Conservation (phyloP, 352 stramenopile species). For the Saprolegnia parasitica region DNA sequence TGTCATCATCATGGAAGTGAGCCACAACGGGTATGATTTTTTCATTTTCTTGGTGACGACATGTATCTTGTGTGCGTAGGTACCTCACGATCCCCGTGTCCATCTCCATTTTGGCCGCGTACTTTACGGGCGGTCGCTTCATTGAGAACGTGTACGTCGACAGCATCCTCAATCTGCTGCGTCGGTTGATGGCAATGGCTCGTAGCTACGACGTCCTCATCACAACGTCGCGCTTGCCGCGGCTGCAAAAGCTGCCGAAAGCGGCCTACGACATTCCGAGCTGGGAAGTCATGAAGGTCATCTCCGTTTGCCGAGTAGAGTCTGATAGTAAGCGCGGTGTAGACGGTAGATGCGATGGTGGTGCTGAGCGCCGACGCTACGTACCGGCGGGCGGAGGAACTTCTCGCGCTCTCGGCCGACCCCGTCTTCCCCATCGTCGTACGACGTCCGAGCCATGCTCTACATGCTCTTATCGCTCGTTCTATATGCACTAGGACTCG, state of each 20-base stretch:
- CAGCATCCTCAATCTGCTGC: too few relatives aligned
- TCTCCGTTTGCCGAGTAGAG: neutral
- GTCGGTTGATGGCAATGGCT: neutral
- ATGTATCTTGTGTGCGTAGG: neutral
- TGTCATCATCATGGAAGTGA: constrained; percentile 93
- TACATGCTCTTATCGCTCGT: neutral
- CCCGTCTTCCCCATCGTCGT: constrained; percentile 73
- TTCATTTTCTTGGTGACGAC: neutral
- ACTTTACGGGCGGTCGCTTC: constrained; percentile 88
- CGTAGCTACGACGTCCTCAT: constrained; percentile 76
- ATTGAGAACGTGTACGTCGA: constrained; percentile 80
- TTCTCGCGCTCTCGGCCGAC: constrained; percentile 51
- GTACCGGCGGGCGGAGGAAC: constrained; percentile 48
- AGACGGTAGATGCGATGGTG: constrained; percentile 56
- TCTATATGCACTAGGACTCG: constrained; percentile 21
- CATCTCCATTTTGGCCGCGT: constrained; percentile 83
- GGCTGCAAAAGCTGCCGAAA: constrained; percentile 77
- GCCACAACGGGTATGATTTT: constrained; percentile 47
- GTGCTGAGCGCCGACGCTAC: constrained; percentile 64
- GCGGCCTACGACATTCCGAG: constrained; percentile 76
- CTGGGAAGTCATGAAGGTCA: constrained; percentile 75
- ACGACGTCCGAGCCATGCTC: neutral
- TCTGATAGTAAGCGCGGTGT: neutral
- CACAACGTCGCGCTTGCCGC: constrained; percentile 68
- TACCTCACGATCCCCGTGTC: constrained; percentile 80